Base-by-base conservation (phyloP, 1,284 basidiomycete genomes). In the Coniferiporia sulphurascens region DNA sequence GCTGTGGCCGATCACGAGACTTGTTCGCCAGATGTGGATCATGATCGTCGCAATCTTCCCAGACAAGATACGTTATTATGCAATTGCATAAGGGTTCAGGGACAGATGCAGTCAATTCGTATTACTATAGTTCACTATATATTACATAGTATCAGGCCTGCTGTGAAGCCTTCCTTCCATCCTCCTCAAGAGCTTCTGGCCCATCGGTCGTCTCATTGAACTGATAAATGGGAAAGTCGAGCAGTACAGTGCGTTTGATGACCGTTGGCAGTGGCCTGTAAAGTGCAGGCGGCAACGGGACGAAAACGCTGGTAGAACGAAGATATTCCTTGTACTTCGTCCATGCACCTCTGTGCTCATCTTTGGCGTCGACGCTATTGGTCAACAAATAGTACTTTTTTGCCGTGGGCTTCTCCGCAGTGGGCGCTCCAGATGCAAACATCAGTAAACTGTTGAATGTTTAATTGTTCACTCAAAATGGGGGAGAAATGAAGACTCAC, bases 391-490 rank as follows among this genome's bases (percentile, higher is more conserved):
- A 89, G 67, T 82, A 87, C 64, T 79, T 81, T 66, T 83, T 79
- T 4, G 86, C 86, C 19, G 81, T 78, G 0, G 87, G 86, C 69
- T 88, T 89, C 69, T 90, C 87, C 1, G 86, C 85, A 0, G 84
- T 84, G 0, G 88, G 89, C 15, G 91, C 68, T 2, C 88, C 89
- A 2, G 86, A 87, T 2, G 77, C 81, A 70, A 87, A 88, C 71
- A 86, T 77, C 8, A 89, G 73, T 17, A 89, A 72, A 43, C 83
- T 86, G 63, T 62, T 22, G 2, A 10, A 55, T 27, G 22, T 56
- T 3, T 35, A 38, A 27, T 32, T 9, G 45, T n/a, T 38, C 36
- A 38, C 7, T 50, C 48, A 3, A 53, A 12, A 58, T 45, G 32
- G 52, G 27, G 46, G 59, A 38, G 6, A 22, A 36, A 15, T 19